A percentile compares a stretch with the other conserved stretches of the same genome.
Evolutionary conservation across 805 yeast species (phyloP).

Genomic region (Phaffomyces antillensis): DNA sequence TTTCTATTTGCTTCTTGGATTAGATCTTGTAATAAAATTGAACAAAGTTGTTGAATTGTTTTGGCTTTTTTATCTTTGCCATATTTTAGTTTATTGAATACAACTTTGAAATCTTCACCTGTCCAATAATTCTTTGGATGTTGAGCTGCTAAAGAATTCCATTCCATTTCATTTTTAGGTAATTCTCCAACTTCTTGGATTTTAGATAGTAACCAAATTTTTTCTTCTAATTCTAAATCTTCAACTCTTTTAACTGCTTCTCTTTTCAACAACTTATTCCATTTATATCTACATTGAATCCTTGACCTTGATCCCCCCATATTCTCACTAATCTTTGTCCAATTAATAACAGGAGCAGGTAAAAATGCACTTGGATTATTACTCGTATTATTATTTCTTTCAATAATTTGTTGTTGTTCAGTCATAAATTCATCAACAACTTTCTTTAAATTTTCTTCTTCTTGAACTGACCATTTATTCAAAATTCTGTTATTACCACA

Average conservation of each 20-base stretch:
- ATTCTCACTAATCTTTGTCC: constrained; percentile 86
- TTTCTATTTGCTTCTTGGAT: constrained; percentile 14
- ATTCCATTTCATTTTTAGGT: constrained; percentile 39
- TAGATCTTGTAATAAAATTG: constrained; percentile 18
- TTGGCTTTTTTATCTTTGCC: constrained; percentile 42
- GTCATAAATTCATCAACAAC: constrained; percentile 45
- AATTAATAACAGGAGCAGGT: constrained; percentile 56
- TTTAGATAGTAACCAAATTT: constrained; percentile 41
- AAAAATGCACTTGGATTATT: constrained; percentile 10
- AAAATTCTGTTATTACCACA: constrained; percentile 74
- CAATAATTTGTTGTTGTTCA: constrained; percentile 21
- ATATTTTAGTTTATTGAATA: constrained; percentile 53
- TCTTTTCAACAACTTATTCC: constrained; percentile 74
- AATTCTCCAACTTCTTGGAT: constrained; percentile 37
- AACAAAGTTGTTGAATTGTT: constrained; percentile 28
- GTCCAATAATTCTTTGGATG: constrained; percentile 45
- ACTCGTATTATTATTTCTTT: no score
- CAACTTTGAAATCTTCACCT: constrained; percentile 52
- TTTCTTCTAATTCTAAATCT: constrained; percentile 39
- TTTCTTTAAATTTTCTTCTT: constrained; percentile 54
- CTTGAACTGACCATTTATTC: constrained; percentile 74
- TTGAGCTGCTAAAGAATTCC: constrained; percentile 46
- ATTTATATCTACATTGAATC: constrained; percentile 92
- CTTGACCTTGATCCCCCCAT: constrained; percentile 88
- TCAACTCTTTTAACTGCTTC: constrained; percentile 41